These are phyloP conservation scores for Nemania diffusa DNA, from an alignment of 2,329 filamentous ascomycete genomes.

Conservation along the genomic window DNA sequence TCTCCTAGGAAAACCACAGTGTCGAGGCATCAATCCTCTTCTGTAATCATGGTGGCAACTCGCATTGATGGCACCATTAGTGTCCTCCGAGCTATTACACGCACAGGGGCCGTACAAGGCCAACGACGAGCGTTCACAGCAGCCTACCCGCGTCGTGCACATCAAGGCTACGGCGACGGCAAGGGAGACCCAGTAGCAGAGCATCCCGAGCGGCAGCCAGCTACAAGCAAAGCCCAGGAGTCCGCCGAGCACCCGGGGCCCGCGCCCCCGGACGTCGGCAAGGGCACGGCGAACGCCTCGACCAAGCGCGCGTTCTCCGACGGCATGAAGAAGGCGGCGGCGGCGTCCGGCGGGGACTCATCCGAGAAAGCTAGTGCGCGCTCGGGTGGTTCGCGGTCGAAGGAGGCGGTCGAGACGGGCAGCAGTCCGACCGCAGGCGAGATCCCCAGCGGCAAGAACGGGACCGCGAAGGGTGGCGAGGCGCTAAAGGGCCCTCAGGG, in stretches of 20 bases:
- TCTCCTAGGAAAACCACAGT: neutral
- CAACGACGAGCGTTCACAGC: constrained; percentile 43
- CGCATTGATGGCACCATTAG: constrained; percentile 44
- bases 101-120: constrained; percentile 37
- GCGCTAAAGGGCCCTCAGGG: constrained; percentile 49
- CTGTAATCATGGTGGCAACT: constrained; percentile 45
- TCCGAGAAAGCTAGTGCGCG: constrained; percentile 51
- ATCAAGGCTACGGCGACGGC: constrained; percentile 55
- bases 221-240: constrained; percentile 47
- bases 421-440: constrained; percentile 46
- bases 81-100: constrained; percentile 39
- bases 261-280: constrained; percentile 52
- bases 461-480: constrained; percentile 48
- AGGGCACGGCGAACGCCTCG: constrained; percentile 52
- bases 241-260: constrained; percentile 57
- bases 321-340: constrained; percentile 42
- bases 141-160: constrained; percentile 35
- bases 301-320: constrained; percentile 49
- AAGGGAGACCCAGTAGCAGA: constrained; percentile 52
- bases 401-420: constrained; percentile 54
- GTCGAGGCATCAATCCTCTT: neutral
- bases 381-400: constrained; percentile 54
- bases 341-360: constrained; percentile 36
- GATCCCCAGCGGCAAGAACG: constrained; percentile 40
- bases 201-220: constrained; percentile 52